Conservation (phyloP, 108 stramenopile genomes). For the Aurantiochytrium sp. region DNA sequence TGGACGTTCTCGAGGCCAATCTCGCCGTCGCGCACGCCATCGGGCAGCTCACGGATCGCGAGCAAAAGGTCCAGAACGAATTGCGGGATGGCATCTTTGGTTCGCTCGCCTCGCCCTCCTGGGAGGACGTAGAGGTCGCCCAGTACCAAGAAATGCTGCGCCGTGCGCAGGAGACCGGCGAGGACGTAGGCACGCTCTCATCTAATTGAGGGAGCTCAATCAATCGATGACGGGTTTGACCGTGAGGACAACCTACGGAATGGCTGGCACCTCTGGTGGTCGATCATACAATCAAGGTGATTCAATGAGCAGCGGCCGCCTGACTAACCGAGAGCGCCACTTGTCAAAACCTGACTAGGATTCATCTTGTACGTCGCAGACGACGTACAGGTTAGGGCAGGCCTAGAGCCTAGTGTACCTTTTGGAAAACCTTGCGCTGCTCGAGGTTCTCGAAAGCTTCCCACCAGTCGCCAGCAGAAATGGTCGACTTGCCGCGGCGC, state of each 20-base stretch:
- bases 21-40: background rate
- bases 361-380: too few species aligned
- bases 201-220: background rate
- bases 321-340: too few species aligned
- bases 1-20: background rate
- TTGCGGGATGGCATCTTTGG: background rate
- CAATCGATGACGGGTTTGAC: too few species aligned
- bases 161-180: background rate
- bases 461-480: constrained; percentile 4
- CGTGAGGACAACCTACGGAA: too few species aligned
- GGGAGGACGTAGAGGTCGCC: background rate
- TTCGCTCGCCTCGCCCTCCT: background rate
- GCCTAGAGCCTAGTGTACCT: too few species aligned
- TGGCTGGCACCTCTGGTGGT: too few species aligned
- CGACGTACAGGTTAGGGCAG: too few species aligned
- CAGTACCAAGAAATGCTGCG: constrained; percentile 15
- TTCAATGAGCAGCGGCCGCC: too few species aligned
- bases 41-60: background rate
- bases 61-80: background rate
- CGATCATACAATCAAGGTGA: too few species aligned
- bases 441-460: background rate
- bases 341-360: too few species aligned
- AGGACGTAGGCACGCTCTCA: background rate
- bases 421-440: background rate
- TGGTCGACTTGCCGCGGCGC: background rate